Evolutionary conservation across 2,329 filamentous ascomycete species (phyloP).

Genomic region (Neonectria sp.): DNA sequence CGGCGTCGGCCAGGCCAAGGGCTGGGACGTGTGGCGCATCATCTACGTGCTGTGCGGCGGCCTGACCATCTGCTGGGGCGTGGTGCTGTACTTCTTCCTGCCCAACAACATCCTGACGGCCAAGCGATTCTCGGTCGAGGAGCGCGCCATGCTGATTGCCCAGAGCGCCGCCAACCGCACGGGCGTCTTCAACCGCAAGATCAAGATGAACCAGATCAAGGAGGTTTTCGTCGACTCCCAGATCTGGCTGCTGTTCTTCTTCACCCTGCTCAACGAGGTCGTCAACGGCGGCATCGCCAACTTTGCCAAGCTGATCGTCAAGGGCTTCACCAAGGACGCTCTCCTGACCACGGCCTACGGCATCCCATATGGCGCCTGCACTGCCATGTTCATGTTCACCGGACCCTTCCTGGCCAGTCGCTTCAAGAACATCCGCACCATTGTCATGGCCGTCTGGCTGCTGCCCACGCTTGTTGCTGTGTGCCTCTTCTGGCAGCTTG

Average conservation of each 20-base stretch:
- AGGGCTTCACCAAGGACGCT: constrained; percentile 57
- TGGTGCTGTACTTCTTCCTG: constrained; percentile 60
- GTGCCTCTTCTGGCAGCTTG: constrained; percentile 65
- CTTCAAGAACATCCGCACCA: constrained; percentile 65
- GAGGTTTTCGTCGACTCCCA: constrained; percentile 66
- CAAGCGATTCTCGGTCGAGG: constrained; percentile 43
- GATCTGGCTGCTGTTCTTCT: constrained; percentile 67
- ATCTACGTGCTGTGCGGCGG: constrained; percentile 68
- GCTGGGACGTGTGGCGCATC: constrained; percentile 64
- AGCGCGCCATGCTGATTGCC: constrained; percentile 67
- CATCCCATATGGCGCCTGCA: constrained; percentile 69
- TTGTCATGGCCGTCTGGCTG: constrained; percentile 67
- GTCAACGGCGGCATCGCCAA: constrained; percentile 70
- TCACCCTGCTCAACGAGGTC: constrained; percentile 68
- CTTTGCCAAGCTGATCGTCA: constrained; percentile 69
- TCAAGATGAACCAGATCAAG: constrained; percentile 64
- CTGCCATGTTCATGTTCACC: constrained; percentile 67
- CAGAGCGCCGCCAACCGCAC: constrained; percentile 69
- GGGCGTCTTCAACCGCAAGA: constrained; percentile 64
- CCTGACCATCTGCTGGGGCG: constrained; percentile 63
- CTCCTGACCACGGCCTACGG: constrained; percentile 64
- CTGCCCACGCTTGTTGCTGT: constrained; percentile 66
- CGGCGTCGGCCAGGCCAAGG: constrained; percentile 66
- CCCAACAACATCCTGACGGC: constrained; percentile 63
- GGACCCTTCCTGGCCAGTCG: constrained; percentile 67